Conservation (phyloP, 1,284 basidiomycete species). For the Hemileia vastatrix region DNA sequence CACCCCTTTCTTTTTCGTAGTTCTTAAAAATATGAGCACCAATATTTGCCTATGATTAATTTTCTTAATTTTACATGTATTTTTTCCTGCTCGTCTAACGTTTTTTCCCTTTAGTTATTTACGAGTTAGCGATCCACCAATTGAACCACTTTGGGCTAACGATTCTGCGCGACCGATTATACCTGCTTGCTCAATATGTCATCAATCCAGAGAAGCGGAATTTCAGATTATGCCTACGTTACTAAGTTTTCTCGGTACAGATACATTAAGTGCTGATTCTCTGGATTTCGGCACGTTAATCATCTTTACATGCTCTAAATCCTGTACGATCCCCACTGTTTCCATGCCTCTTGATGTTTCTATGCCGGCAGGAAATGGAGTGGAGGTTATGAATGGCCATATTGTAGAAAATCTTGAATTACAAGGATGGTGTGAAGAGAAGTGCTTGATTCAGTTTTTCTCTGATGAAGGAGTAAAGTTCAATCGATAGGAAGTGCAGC, state of each 20-base stretch:
- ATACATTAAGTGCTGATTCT: neutral
- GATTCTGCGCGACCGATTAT: neutral
- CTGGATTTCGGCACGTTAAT: conserved; percentile 21
- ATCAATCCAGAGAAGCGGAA: neutral
- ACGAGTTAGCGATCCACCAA: conserved; percentile 6
- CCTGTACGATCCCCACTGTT: neutral
- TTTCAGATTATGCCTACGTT: conserved; percentile 22
- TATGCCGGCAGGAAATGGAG: neutral
- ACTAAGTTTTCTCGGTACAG: neutral
- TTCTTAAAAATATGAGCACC: neutral
- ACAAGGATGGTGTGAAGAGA: conserved; percentile 7
- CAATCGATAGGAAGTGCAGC: too few species aligned
- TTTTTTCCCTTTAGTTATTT: conserved; percentile 8
- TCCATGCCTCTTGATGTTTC: neutral
- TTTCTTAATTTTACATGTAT: neutral
- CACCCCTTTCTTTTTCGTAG: neutral
- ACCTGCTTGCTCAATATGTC: neutral
- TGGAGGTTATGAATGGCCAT: neutral
- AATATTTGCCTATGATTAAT: neutral
- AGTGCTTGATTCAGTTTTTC: conserved; percentile 12
- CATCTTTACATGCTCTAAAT: conserved; percentile 12
- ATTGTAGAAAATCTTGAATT: too few species aligned
- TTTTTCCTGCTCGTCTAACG: neutral
- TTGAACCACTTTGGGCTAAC: conserved; percentile 18
- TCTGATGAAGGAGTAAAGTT: conserved; percentile 10